These are phyloP conservation scores for Rubus idaeus DNA, from an alignment of 306 rosid genomes.

Conservation along the genomic window DNA sequence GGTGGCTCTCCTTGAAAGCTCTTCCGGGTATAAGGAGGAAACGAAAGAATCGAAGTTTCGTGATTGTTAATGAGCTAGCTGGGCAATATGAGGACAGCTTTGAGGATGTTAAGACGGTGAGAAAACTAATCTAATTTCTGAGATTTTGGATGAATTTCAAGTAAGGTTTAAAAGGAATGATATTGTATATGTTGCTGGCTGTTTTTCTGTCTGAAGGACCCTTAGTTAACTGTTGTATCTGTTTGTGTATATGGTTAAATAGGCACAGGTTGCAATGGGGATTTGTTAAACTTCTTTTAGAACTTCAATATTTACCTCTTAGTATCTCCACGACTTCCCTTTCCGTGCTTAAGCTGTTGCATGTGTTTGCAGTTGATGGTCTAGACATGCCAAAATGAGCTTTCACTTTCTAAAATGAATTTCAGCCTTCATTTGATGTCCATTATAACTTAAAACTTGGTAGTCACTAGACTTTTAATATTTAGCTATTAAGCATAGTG, in stretches of 20 bases:
- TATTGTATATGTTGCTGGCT: neutral
- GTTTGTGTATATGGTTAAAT: neutral
- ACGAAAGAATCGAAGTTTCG: constrained; percentile 50
- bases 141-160: neutral
- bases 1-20: constrained; percentile 50
- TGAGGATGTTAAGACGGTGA: constrained; percentile 84
- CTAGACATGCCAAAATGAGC: neutral
- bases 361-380: neutral
- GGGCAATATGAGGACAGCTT: constrained; percentile 89
- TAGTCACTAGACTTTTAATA: too few relatives aligned
- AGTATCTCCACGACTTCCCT: neutral
- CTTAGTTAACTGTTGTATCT: neutral
- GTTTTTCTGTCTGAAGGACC: neutral
- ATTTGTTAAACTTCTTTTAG: neutral
- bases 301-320: neutral
- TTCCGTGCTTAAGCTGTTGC: neutral
- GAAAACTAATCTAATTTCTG: neutral
- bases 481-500: too few relatives aligned
- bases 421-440: neutral
- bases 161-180: too few relatives aligned
- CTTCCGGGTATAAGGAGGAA: constrained; percentile 46
- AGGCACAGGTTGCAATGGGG: neutral
- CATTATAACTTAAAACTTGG: too few relatives aligned
- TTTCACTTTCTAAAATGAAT: neutral
- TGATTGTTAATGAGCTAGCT: constrained; percentile 65